phyloP scores from a whole-genome alignment of 2,329 filamentous ascomycete genomes.

The Fusarium napiforme region DNA sequence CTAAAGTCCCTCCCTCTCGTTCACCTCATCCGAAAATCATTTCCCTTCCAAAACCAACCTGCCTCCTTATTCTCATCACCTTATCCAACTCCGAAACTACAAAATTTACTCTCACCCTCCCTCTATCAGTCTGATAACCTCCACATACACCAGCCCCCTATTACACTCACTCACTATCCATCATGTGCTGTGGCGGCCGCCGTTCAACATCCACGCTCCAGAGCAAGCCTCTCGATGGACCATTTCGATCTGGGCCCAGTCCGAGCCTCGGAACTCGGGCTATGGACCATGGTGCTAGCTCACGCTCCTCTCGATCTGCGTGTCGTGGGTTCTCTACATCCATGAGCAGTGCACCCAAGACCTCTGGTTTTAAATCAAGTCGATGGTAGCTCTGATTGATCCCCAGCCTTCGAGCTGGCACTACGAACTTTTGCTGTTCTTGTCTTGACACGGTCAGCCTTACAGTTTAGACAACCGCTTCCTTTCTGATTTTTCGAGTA shows the following conservation, averaged over 20 bases:
- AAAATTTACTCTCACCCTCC: too few relatives aligned
- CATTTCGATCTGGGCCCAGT: neutral
- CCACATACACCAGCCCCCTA: neutral
- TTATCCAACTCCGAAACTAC: too few relatives aligned
- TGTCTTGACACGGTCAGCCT: neutral
- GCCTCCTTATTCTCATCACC: neutral
- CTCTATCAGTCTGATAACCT: too few relatives aligned
- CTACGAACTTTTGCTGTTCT: neutral
- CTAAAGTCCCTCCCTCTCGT: neutral
- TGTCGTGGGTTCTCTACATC: neutral
- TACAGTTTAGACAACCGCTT: fast-evolving
- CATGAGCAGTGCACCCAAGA: fast-evolving
- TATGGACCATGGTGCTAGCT: neutral
- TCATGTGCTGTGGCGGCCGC: neutral
- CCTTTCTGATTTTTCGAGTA: neutral
- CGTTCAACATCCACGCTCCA: neutral
- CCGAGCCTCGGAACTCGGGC: neutral
- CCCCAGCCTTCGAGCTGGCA: neutral
- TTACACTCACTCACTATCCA: too few relatives aligned
- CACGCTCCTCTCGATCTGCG: neutral
- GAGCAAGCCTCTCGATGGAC: neutral
- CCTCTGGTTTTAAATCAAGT: neutral
- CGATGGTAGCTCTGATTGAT: neutral
- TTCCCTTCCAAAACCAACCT: neutral
- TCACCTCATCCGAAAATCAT: fast-evolving